Evolutionary conservation across 2,329 filamentous ascomycete species (phyloP).

Genomic region (Aspergillus sp.): DNA sequence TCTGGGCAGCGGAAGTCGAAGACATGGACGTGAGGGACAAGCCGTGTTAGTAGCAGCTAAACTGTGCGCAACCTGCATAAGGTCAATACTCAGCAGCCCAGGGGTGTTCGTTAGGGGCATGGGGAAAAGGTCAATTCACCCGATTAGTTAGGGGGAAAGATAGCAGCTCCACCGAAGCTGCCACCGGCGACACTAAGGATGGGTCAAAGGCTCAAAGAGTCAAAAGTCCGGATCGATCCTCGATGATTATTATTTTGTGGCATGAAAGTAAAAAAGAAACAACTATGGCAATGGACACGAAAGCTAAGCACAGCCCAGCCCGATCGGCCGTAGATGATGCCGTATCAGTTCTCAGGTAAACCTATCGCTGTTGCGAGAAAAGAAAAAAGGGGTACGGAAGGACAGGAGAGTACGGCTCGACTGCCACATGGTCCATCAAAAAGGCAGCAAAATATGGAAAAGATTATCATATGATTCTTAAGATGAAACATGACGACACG

Average conservation of each 20-base stretch:
- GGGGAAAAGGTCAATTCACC: conserved; percentile 26
- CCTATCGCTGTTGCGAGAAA: no score
- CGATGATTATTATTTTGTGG: not conserved
- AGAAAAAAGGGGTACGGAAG: no score
- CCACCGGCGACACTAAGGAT: conserved; percentile 19
- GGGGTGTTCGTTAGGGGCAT: conserved; percentile 25
- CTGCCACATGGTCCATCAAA: no score
- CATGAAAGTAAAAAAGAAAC: not conserved
- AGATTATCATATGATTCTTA: no score
- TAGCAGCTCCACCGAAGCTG: conserved; percentile 25
- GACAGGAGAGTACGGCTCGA: no score
- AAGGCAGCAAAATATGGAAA: no score
- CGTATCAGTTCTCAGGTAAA: no score
- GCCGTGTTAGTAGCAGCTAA: not conserved
- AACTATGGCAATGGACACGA: not conserved
- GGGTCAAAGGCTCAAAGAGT: not conserved
- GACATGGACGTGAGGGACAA: conserved; percentile 3
- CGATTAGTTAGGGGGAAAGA: conserved; percentile 23
- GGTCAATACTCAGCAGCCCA: conserved; percentile 5
- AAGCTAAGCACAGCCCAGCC: not conserved
- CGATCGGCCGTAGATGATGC: no score
- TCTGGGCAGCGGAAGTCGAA: no score
- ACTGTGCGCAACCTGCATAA: not conserved
- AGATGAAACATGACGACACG: no score
- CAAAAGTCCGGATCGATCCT: conserved; percentile 1